phyloP scores from a whole-genome alignment of 768 basidiomycete species.

The Lactarius sp. region DNA sequence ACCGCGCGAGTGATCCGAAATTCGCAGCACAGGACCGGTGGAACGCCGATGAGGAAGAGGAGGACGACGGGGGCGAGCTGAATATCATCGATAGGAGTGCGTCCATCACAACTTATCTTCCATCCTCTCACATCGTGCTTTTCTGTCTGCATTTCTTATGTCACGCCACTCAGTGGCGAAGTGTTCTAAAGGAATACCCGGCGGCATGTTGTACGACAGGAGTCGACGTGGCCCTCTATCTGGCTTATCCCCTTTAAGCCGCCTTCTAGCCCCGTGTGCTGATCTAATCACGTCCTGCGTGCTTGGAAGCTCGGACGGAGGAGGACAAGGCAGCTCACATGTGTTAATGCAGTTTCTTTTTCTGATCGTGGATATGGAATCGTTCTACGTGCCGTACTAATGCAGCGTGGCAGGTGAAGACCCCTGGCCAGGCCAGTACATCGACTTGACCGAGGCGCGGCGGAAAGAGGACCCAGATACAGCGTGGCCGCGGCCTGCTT shows the following conservation, averaged over 20 bases:
- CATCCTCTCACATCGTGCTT: not conserved
- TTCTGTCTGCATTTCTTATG: slow-evolving; percentile 8
- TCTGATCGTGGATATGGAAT: slow-evolving; percentile 15
- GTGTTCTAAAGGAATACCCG: not conserved
- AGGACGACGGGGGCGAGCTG: slow-evolving; percentile 40
- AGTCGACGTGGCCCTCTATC: slow-evolving; percentile 4
- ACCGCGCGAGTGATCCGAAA: slow-evolving; percentile 59
- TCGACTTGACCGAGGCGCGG: slow-evolving; percentile 63
- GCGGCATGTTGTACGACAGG: slow-evolving; percentile 8
- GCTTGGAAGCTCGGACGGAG: not conserved
- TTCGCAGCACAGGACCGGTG: slow-evolving; percentile 54
- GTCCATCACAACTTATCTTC: slow-evolving; percentile 29
- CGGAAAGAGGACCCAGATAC: slow-evolving; percentile 50
- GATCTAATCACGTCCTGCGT: slow-evolving; percentile 3
- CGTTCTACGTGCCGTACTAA: slow-evolving; percentile 22
- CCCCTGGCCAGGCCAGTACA: slow-evolving; percentile 66
- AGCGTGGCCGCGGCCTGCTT: slow-evolving; percentile 71
- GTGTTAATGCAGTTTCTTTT: not conserved
- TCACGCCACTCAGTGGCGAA: not conserved
- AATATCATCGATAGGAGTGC: slow-evolving; percentile 70
- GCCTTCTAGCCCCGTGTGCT: not conserved
- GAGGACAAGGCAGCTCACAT: not conserved
- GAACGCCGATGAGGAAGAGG: slow-evolving; percentile 59
- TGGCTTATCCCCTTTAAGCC: slow-evolving; percentile 6
- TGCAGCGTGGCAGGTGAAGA: slow-evolving; percentile 49